These are phyloP conservation scores for Lycium barbarum DNA, from an alignment of 257 asterid species.

Conservation along the genomic window DNA sequence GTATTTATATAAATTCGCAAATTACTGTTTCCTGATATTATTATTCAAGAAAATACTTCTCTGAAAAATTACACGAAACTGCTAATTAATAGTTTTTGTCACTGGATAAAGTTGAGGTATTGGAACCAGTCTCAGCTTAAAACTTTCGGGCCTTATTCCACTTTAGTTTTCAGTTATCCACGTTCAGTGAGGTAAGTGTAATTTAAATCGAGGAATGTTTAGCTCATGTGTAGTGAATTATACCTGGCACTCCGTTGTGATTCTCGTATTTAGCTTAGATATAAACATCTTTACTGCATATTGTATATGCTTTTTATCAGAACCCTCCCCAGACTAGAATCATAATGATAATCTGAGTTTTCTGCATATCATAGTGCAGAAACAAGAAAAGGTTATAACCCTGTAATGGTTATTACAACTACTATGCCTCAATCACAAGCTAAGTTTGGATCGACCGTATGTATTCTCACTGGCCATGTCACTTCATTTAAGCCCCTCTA, in stretches of 20 bases:
- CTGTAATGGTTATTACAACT: not conserved
- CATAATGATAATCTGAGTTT: not conserved
- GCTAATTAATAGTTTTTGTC: not conserved
- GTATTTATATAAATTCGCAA: not conserved
- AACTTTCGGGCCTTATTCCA: not conserved
- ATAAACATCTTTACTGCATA: not conserved
- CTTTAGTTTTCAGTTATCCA: not conserved
- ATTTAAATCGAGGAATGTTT: not conserved
- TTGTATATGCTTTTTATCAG: not conserved
- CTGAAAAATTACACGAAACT: not conserved
- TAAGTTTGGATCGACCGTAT: not conserved
- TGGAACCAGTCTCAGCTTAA: conserved; percentile 12
- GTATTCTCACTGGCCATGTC: not conserved
- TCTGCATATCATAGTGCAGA: not conserved
- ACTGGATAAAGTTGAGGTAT: not conserved
- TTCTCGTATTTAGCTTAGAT: not conserved
- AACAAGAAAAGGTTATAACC: not conserved
- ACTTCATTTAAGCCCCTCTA: not conserved
- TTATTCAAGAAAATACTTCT: not conserved
- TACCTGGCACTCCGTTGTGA: not conserved
- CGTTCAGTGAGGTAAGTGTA: not conserved
- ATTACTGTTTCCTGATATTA: not conserved
- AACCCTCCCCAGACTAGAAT: not conserved
- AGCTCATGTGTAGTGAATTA: not conserved
- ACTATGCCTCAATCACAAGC: not conserved